Percentiles rank a stretch among this genome's conserved stretches.
These are phyloP conservation scores for Saxophila tyrrhenica DNA, from an alignment of 495 filamentous ascomycete species.

Conservation along the genomic window DNA sequence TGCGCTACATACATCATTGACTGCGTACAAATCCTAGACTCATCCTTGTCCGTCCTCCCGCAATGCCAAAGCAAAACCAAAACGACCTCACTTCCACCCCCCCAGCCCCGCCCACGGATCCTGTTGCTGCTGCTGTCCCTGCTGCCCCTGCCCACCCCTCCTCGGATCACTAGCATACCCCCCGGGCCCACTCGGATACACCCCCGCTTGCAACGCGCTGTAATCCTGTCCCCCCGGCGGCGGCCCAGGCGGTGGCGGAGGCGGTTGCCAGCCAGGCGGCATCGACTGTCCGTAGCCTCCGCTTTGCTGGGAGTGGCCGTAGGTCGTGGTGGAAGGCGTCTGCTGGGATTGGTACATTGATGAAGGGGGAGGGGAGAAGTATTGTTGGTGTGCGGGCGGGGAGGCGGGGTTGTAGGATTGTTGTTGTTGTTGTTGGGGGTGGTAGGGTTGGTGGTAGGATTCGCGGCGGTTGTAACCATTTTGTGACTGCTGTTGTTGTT, in stretches of 20 bases:
- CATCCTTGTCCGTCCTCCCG: background rate
- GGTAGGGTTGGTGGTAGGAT: slow-evolving; percentile 27
- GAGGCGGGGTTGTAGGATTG: no score
- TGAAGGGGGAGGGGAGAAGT: slow-evolving; percentile 23
- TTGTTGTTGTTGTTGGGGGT: no score
- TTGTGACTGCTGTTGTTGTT: slow-evolving; percentile 16
- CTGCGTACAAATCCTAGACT: background rate
- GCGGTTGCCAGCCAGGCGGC: slow-evolving; percentile 78
- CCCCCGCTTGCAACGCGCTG: slow-evolving; percentile 34
- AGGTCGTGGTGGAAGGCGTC: slow-evolving; percentile 9
- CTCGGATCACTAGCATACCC: slow-evolving; percentile 43
- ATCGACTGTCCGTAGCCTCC: slow-evolving; percentile 28
- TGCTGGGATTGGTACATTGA: slow-evolving; percentile 4
- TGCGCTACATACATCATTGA: background rate
- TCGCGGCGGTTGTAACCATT: slow-evolving; percentile 19
- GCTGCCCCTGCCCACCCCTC: slow-evolving; percentile 34
- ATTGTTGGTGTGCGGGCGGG: slow-evolving; percentile 26
- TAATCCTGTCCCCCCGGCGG: slow-evolving; percentile 59
- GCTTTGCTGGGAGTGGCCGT: slow-evolving; percentile 10
- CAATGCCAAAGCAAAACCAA: no score
- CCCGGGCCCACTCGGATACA: slow-evolving; percentile 48
- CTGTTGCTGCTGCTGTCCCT: slow-evolving; percentile 32
- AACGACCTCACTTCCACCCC: slow-evolving; percentile 76
- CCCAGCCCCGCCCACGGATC: slow-evolving; percentile 84
- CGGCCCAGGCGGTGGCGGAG: slow-evolving; percentile 68